phyloP scores from a whole-genome alignment of 352 stramenopile genomes.

The Peronospora destructor region DNA sequence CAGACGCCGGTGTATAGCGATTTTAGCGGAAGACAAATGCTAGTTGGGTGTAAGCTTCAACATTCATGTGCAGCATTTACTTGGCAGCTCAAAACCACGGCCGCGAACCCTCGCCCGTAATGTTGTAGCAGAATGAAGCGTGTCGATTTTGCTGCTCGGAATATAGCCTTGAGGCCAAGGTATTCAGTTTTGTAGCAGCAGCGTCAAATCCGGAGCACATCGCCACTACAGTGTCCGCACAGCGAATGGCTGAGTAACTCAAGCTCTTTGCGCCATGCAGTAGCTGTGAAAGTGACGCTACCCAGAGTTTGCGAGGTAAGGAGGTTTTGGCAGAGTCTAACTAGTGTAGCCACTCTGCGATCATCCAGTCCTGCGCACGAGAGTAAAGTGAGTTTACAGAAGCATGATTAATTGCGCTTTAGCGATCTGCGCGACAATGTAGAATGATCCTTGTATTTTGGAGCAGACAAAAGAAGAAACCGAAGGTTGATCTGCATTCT shows the following conservation, averaged over 20 bases:
- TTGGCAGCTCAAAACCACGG: conserved; percentile 46
- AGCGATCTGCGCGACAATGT: conserved; percentile 16
- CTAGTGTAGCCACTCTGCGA: conserved; percentile 31
- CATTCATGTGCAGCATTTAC: conserved; percentile 38
- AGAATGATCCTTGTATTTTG: conserved; percentile 44
- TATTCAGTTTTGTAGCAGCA: conserved; percentile 61
- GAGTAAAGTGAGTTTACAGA: conserved; percentile 30
- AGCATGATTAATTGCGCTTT: conserved; percentile 3
- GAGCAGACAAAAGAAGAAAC: conserved; percentile 53
- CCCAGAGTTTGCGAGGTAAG: conserved; percentile 40
- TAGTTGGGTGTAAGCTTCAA: too few relatives aligned
- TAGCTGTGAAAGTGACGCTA: conserved; percentile 47
- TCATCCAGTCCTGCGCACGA: conserved; percentile 49
- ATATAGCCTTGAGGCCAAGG: conserved; percentile 36
- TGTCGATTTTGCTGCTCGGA: conserved; percentile 32
- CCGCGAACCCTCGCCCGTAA: conserved; percentile 63
- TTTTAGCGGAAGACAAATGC: too few relatives aligned
- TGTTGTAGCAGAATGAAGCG: conserved; percentile 85
- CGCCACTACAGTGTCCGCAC: conserved; percentile 48
- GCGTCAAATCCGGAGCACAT: conserved; percentile 35
- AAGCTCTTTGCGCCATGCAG: conserved; percentile 62
- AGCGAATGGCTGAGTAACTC: conserved; percentile 65
- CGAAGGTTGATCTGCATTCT: conserved; percentile 10
- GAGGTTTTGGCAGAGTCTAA: conserved; percentile 42
- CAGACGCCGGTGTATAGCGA: too few relatives aligned